Percentiles rank a stretch among this genome's conserved stretches.
Evolutionary conservation across 2,329 filamentous ascomycete genomes (phyloP).

Genomic region (Grosmannia penicillata): DNA sequence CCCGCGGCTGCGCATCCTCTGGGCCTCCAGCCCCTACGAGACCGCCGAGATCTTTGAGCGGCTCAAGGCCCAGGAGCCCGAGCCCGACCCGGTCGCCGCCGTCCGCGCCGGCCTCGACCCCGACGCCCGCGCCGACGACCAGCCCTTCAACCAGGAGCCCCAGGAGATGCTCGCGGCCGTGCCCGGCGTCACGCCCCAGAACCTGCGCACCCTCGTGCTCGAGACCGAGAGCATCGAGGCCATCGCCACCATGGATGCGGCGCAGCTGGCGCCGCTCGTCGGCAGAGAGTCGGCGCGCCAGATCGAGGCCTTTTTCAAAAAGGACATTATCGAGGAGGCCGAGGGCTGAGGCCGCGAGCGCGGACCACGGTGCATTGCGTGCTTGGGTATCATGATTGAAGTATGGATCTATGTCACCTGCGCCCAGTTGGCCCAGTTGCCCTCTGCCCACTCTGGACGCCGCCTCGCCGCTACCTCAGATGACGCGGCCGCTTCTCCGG

Average conservation of each 20-base stretch:
- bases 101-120: constrained; percentile 67
- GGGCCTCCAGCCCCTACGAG: constrained; percentile 86
- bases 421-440: no score
- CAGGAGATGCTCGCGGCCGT: constrained; percentile 82
- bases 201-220: constrained; percentile 56
- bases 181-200: constrained; percentile 71
- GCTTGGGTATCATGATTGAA: neutral
- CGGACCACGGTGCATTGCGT: no score
- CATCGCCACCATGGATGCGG: constrained; percentile 70
- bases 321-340: constrained; percentile 40
- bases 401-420: neutral
- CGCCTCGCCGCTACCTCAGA: no score
- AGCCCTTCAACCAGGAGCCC: constrained; percentile 66
- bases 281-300: constrained; percentile 63
- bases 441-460: neutral
- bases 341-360: constrained; percentile 10
- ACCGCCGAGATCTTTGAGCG: constrained; percentile 94
- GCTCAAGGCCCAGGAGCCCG: constrained; percentile 75
- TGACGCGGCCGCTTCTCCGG: no score
- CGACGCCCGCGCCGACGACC: constrained; percentile 44
- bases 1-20: constrained; percentile 78
- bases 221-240: constrained; percentile 65
- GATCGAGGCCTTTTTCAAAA: constrained; percentile 69
- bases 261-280: constrained; percentile 58
- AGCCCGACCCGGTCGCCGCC: constrained; percentile 80